Percentiles rank a stretch among this genome's conserved stretches.
phyloP scores from a whole-genome alignment of 352 stramenopile genomes.

The Phytophthora multivora region DNA sequence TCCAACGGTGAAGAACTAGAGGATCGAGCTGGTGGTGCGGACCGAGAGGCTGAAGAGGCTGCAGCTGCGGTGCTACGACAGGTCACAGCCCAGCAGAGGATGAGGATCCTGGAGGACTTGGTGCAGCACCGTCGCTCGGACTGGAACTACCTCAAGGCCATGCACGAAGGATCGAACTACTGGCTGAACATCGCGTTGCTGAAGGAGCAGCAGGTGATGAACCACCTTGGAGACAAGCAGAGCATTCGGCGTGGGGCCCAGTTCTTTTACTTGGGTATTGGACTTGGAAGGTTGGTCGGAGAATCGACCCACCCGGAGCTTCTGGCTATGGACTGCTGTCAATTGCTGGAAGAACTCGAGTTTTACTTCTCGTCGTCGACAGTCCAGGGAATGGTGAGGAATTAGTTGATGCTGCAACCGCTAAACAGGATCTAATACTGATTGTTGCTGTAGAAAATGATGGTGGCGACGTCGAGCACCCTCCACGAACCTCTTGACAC shows the following conservation, averaged over 20 bases:
- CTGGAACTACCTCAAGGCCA: conserved; percentile 82
- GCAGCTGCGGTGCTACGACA: conserved; percentile 43
- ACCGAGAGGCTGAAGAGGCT: conserved; percentile 20
- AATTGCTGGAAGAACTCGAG: conserved; percentile 86
- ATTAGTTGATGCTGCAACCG: too few species aligned
- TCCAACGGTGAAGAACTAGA: conserved; percentile 22
- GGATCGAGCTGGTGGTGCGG: background rate
- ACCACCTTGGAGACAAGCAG: conserved; percentile 62
- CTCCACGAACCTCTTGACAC: conserved; percentile 61
- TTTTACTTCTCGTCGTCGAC: conserved; percentile 82
- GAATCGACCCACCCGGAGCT: conserved; percentile 59
- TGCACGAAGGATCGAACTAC: conserved; percentile 81
- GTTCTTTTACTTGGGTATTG: conserved; percentile 84
- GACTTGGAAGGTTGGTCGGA: conserved; percentile 64
- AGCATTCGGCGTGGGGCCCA: conserved; percentile 63
- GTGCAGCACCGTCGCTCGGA: conserved; percentile 74
- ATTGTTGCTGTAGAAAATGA: conserved; percentile 66
- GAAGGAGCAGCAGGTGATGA: conserved; percentile 68
- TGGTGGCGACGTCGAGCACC: conserved; percentile 75
- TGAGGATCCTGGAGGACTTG: conserved; percentile 75
- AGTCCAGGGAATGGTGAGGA: conserved; percentile 76
- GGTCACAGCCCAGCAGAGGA: conserved; percentile 67
- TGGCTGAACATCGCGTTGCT: conserved; percentile 84
- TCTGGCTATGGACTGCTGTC: conserved; percentile 72
- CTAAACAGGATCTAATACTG: too few species aligned